Evolutionary conservation across 176 grass and related monocot species (phyloP), one percentile per base, ranked within the genome.

Genomic region (Tuctoria greenei): DNA sequence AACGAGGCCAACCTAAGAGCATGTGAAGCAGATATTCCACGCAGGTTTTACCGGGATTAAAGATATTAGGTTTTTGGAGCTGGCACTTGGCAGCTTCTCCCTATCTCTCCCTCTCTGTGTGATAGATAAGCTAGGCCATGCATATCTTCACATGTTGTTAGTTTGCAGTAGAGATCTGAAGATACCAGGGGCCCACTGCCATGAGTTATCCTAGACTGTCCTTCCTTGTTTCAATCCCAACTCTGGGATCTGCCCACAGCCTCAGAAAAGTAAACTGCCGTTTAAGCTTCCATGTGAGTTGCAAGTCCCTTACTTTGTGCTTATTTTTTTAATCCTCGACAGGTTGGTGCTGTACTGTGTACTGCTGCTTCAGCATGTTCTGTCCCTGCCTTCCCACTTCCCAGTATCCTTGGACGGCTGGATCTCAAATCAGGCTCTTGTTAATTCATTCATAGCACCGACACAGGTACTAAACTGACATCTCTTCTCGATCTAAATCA

Each of bases 1-100:
- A 56, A 79, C 18, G 55, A 76, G 49, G 86, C 70, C 76, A 80
- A 35, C 64, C 81, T 88, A 84, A 64, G 64, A 51, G 74, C 86
- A 84, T 88, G 81, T 88, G 86, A 83, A 71, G 64, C 76, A 84
- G 86, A 88, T 88, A 88, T 84, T 69, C 77, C 76, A 80, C 56
- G 71, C 81, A 84, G 71, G 64, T 12, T 73, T 88, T 88, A 75
- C 81, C 81, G 76, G 70, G 81, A 70, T 77, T 46, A 69, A 75
- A 83, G 75, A 83, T 88, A 84, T 79, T 70, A 84, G 21, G 71
- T 64, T 66, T 64, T 79, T 83, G 40, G 54, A 70, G 66, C 64
- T 42, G 21, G 60, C 46, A 63, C 52, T 61, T 72, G 60, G 73
- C 79, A 77, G 55, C 43, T 52, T 39, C 79, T 57, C 52, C 39